Base-by-base conservation (phyloP, 2,329 filamentous ascomycete species). In the Magnaporthiopsis incrustans region DNA sequence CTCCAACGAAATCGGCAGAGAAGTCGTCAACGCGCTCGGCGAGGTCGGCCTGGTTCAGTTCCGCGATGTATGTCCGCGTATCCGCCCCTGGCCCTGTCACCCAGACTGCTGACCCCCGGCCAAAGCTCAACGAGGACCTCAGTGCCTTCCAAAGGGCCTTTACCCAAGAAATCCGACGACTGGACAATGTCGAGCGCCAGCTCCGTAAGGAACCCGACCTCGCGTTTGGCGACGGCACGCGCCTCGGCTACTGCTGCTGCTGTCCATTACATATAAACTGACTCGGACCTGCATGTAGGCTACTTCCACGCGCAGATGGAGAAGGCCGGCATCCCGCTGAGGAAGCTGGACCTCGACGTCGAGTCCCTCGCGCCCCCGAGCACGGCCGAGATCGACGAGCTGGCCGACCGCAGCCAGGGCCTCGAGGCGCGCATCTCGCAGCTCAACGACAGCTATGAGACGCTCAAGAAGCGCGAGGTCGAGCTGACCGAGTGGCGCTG, bases 401-500 rank as follows among this genome's bases (percentile, higher is more conserved):
- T 99, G 67, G 86, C 92, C 65, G 94, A 98, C 75, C 90, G 94
- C 72, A 91, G 92, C 75, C 91, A 98, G 78, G 90, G 88, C 77
- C 84, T 99, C 64, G 95, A 99, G 78, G 91, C 96, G 79, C 87
- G 95, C 67, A 87, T 99, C 69, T 89, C 87, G 65, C 94, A 93
- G 69, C 80, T 99, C 67, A 98, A 98, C 75, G 95, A 98, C 74
- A 98, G 93, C 80, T 98, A 99, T 77, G 95, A 99, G 81, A 97
- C 92, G 22, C 79, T 99, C 76, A 98, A 98, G 85, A 97, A 95
- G 81, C 88, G 94, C 65, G 95, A 98, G 81, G 91, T 96, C 66
- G 95, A 99, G 76, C 82, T 99, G 71, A 96, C 91, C 14, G 95
- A 99, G 79, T 98, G 95, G 95, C 90, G 96, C 73, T 98, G 94